Evolutionary conservation across 495 filamentous ascomycete species (phyloP).

Genomic region (Letharia columbiana): DNA sequence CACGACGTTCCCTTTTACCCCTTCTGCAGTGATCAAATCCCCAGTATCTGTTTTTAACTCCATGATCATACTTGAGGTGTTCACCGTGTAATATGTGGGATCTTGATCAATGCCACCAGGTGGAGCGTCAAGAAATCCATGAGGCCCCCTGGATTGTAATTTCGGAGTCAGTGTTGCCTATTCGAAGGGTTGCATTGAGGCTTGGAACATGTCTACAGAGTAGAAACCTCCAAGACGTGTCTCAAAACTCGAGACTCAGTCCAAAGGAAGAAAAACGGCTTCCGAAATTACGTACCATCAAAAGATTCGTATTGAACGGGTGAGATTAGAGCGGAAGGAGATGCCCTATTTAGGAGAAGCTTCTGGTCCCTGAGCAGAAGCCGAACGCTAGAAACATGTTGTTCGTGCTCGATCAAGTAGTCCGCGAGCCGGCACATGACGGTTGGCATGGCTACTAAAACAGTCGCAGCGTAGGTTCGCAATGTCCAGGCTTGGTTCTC

Average conservation of each 20-base stretch:
- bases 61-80: background rate
- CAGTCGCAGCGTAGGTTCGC: slow-evolving; percentile 4
- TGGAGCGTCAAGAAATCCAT: slow-evolving; percentile 1
- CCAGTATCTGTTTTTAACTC: slow-evolving; percentile 5
- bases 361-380: background rate
- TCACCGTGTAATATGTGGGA: background rate
- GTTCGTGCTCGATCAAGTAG: background rate
- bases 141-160: background rate
- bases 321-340: slow-evolving; percentile 1
- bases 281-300: background rate
- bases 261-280: too few relatives aligned
- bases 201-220: too few relatives aligned
- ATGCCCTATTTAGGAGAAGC: background rate
- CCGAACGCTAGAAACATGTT: background rate
- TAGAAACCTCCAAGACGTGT: too few relatives aligned
- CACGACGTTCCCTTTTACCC: background rate
- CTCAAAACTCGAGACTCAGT: too few relatives aligned
- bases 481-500: background rate
- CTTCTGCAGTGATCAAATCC: background rate
- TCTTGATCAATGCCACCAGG: background rate
- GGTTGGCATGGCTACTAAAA: slow-evolving; percentile 1
- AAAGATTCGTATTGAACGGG: slow-evolving; percentile 3
- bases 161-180: too few relatives aligned
- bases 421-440: slow-evolving; percentile 9
- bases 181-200: too few relatives aligned